These are phyloP conservation scores for Colletotrichum aenigma DNA, from an alignment of 2,329 filamentous ascomycete genomes.

Conservation along the genomic window DNA sequence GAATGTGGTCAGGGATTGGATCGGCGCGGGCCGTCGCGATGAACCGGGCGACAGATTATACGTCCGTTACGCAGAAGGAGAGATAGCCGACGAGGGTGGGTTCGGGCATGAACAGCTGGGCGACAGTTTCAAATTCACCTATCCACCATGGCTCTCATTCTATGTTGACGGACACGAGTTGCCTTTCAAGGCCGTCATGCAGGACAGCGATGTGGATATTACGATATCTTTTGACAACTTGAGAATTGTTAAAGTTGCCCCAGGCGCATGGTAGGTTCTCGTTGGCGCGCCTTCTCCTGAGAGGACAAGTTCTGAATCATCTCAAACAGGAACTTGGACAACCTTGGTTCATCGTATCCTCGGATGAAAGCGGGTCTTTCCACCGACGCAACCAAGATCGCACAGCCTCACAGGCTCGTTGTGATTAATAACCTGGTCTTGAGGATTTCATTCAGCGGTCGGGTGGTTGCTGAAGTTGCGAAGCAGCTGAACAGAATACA, in stretches of 20 bases:
- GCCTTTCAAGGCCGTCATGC: neutral
- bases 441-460: neutral
- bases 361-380: neutral
- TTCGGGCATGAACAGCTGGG: neutral
- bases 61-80: neutral
- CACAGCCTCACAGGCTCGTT: neutral
- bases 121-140: neutral
- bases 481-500: neutral
- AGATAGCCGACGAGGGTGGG: neutral
- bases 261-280: neutral
- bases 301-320: neutral
- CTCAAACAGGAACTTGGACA: neutral
- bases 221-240: neutral
- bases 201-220: neutral
- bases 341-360: neutral
- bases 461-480: neutral
- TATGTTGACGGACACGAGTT: neutral
- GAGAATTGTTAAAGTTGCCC: neutral
- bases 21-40: neutral
- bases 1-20: neutral
- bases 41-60: neutral
- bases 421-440: neutral
- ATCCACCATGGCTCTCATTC: neutral
- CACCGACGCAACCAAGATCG: neutral
- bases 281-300: accelerated